Conservation (phyloP, 305 asterid species). For the Solanum hybrid region DNA sequence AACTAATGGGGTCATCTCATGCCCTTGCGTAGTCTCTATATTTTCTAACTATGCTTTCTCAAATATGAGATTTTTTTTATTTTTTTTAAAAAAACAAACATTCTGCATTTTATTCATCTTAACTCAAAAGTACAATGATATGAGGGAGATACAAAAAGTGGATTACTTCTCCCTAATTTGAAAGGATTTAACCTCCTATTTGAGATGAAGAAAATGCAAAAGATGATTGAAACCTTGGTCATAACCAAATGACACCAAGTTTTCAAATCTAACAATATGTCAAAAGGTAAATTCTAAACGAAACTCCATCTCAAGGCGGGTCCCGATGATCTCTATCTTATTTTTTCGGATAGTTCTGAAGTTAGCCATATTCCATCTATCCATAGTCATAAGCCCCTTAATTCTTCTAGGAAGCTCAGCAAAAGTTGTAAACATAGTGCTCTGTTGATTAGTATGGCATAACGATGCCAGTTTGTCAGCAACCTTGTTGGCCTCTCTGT, state of each 20-base stretch:
- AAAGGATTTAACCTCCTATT: too few relatives aligned
- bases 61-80: too few relatives aligned
- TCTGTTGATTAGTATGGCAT: not conserved
- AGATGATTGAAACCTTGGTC: not conserved
- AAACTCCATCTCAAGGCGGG: not conserved
- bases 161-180: too few relatives aligned
- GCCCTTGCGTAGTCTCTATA: too few relatives aligned
- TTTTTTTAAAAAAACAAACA: too few relatives aligned
- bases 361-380: not conserved
- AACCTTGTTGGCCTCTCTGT: not conserved
- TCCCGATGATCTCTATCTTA: not conserved
- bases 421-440: not conserved
- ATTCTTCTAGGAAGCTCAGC: not conserved
- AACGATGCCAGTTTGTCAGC: not conserved
- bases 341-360: not conserved
- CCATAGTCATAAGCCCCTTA: not conserved
- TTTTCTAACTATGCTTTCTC: too few relatives aligned
- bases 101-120: not conserved
- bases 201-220: not conserved
- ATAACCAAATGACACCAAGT: not conserved
- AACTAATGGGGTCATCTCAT: not conserved
- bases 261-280: not conserved
- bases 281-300: not conserved
- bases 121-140: too few relatives aligned
- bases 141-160: too few relatives aligned